Evolutionary conservation across 176 grass and related monocot species (phyloP), one percentile per base, ranked within the genome.

Genomic region (Oryza longistaminata): DNA sequence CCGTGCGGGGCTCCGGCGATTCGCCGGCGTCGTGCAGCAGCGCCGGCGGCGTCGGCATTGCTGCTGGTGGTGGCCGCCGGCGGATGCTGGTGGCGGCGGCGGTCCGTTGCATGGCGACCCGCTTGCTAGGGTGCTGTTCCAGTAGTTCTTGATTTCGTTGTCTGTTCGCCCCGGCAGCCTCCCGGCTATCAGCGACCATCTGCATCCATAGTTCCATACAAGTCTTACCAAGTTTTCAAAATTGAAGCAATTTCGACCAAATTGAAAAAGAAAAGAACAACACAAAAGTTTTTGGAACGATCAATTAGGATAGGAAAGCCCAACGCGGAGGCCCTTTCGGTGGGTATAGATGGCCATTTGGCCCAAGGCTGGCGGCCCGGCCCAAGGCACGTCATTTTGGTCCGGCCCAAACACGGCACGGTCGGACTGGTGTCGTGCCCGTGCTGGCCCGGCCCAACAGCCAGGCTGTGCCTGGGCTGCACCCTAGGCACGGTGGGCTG

Each of bases 111-210:
- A 9, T 17, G 11, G 5, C 16, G 43, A 12, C 50, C 75, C 42
- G 88, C 81, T 85, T 88, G 52, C 81, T 43, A 88, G 76, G 3
- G 85, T 91, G 21, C 76, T 91, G 85, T 85, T 91, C 89, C 81
- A 81, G 71, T 85, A 77, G 89, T 91, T 88, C 76, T 91, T 91
- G 66, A 88, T 91, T 33, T 91, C 89, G 67, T 91, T 91, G 77
- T 91, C 77, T 77, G 85, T 77, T 85, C 85, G 70, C 76, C 85
- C 81, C 37, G 89, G 89, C 75, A 84, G 81, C 73, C 85, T 76
- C 22, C 75, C 71, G 6, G 85, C 89, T 50, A 91, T 84, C 65
- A 84, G 76, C 40, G 85, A 91, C 85, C 89, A 87, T 45, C 85
- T 91, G 69, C 66, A 62, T 27, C 27, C 27, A 27, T 27, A 2